Base-by-base conservation (phyloP, 495 filamentous ascomycete species). In the Staphylotrichum longicolle region DNA sequence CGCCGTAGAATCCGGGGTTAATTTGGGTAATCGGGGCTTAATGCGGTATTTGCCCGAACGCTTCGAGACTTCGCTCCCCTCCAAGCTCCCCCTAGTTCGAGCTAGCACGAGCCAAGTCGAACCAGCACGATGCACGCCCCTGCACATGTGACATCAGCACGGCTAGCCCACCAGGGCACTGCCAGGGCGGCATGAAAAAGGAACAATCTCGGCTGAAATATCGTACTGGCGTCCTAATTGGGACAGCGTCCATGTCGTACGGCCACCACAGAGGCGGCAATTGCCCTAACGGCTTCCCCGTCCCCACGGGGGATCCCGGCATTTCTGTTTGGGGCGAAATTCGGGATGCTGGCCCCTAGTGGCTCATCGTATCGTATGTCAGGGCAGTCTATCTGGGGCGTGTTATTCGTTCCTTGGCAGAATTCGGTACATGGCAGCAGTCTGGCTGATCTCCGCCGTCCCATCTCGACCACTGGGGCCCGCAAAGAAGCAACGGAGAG, bases 21-120 rank as follows among this genome's bases (percentile, higher is more conserved):
- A 75, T 75, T 58, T 75, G 73, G 73, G 67, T 74, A 74, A 75
- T 71, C 63, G 62, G 64, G 54, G 62, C 59, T 61, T 71, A 41
- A 63, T 68, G 60, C 50, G 62, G 57, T 53, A 63, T 64, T 62
- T 45, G 61, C 40, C 56, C 45, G 41, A 41, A 44, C 41, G 30
- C 49, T 20, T 34, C 40, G 30, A 49, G 39, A 11, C 4, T 1
- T 10, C 9, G 12, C 42, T n/a, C 7, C 10, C 42, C 42, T 1
- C 10, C 42, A 45, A 39, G 37, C 10, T 39, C 37, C 37, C 37
- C 37, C 37, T 39, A 39, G 6, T 27, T 27, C 20, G 20, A 27
- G 20, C 20, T 27, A 27, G 20, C 20, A 27, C 20, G 20, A 27
- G 20, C 20, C 20, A 27, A 27, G 20, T 27, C 20, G 0, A 27